Conservation (phyloP, 768 basidiomycete species). For the Auricularia cornea region DNA sequence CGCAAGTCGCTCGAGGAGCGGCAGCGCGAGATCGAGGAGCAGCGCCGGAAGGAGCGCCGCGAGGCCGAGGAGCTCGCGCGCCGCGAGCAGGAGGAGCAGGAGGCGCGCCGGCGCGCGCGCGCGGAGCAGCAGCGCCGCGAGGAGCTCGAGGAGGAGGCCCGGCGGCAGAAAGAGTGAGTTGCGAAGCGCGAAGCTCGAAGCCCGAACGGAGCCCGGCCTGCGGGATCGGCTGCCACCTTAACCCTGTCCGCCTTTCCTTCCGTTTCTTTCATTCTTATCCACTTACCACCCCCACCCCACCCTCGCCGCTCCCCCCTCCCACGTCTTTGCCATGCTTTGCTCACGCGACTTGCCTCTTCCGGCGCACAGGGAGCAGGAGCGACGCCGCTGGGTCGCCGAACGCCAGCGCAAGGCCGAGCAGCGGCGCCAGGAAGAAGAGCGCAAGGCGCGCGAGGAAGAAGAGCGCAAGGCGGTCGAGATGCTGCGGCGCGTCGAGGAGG, state of each 20-base stretch:
- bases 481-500: conserved; percentile 10
- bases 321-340: background rate
- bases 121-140: background rate
- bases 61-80: background rate
- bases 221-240: too few species aligned
- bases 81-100: background rate
- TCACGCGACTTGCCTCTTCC: background rate
- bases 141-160: background rate
- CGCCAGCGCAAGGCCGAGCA: conserved; percentile 25
- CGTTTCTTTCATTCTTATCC: too few species aligned
- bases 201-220: too few species aligned
- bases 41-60: background rate
- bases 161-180: background rate
- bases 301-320: too few species aligned
- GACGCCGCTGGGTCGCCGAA: background rate
- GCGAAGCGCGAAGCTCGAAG: too few species aligned
- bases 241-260: too few species aligned
- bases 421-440: conserved; percentile 29
- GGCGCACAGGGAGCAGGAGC: background rate
- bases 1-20: conserved; percentile 1
- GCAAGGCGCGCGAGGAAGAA: conserved; percentile 23
- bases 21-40: background rate
- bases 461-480: background rate
- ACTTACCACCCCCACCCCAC: too few species aligned
- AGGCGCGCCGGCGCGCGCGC: background rate